phyloP scores from a whole-genome alignment of 2,329 filamentous ascomycete genomes.

The Monosporascus sp. region DNA sequence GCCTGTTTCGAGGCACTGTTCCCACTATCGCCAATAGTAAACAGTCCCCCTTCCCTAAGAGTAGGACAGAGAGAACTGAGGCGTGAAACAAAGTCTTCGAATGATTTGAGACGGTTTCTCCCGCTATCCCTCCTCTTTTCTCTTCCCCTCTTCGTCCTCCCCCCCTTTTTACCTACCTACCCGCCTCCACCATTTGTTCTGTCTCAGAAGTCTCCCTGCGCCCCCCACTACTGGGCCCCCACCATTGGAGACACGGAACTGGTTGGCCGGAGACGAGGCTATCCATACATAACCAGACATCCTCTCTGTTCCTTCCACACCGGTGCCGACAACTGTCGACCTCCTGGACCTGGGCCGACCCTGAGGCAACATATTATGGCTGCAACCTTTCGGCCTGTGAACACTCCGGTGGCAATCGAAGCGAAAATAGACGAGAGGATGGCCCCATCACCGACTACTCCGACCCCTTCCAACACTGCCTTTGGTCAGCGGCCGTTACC shows the following conservation, averaged over 20 bases:
- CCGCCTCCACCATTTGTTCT: constrained; percentile 10
- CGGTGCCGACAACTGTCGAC: not conserved
- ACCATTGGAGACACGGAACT: not conserved
- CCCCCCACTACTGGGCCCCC: constrained; percentile 10
- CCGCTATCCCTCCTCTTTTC: constrained; percentile 6
- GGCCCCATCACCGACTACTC: constrained; percentile 27
- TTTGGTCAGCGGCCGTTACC: constrained; percentile 54
- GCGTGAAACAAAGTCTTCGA: constrained; percentile 13
- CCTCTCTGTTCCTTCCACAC: not conserved
- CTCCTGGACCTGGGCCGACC: not conserved
- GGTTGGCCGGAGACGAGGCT: not conserved
- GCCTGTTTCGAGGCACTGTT: not conserved
- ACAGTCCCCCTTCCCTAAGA: constrained; percentile 1
- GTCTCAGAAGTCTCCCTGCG: constrained; percentile 10
- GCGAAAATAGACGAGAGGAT: constrained; percentile 21
- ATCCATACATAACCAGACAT: not conserved
- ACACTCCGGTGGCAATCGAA: constrained; percentile 32
- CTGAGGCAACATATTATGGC: constrained; percentile 32
- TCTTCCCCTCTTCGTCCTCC: constrained; percentile 3
- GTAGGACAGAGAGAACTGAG: not conserved
- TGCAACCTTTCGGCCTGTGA: constrained; percentile 45
- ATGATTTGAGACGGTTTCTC: constrained; percentile 21
- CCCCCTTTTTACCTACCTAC: not conserved
- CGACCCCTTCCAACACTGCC: constrained; percentile 60
- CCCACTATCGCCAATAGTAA: not conserved